Conservation (phyloP, 129 eudicot genomes). For the Centaurea solstitialis region DNA sequence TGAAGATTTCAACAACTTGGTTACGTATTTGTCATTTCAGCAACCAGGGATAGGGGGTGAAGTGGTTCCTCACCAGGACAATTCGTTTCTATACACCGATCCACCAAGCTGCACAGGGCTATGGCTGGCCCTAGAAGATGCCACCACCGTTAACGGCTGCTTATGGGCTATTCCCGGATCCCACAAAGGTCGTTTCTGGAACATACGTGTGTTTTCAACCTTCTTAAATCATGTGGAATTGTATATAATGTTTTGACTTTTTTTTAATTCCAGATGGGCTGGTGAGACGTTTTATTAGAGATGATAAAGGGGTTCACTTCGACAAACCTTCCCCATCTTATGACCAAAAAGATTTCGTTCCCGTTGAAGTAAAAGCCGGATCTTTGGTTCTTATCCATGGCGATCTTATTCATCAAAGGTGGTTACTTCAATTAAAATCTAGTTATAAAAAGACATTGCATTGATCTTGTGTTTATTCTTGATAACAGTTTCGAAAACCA, state of each 20-base stretch:
- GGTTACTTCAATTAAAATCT: background rate
- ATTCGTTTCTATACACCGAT: constrained; percentile 84
- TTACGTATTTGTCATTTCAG: constrained; percentile 39
- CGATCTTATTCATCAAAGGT: constrained; percentile 98
- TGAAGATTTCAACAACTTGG: background rate
- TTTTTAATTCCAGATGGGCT: constrained; percentile 60
- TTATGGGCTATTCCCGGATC: constrained; percentile 99
- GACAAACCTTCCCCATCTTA: constrained; percentile 81
- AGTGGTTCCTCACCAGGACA: constrained; percentile 97
- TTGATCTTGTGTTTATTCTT: constrained; percentile 1
- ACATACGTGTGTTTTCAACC: background rate
- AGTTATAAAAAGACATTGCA: background rate
- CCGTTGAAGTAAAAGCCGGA: constrained; percentile 98
- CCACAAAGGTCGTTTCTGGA: constrained; percentile 56
- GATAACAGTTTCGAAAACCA: constrained; percentile 79
- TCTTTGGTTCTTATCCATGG: constrained; percentile 91
- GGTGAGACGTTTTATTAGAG: constrained; percentile 84
- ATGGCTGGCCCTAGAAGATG: constrained; percentile 98
- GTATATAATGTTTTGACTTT: background rate
- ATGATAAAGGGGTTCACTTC: constrained; percentile 82
- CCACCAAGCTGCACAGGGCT: constrained; percentile 95
- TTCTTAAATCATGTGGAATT: background rate
- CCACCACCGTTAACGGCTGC: constrained; percentile 84
- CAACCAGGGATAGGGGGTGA: constrained; percentile 99
- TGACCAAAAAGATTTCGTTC: constrained; percentile 80